phyloP scores from a whole-genome alignment of 2,329 filamentous ascomycete species.

The Simplicillium sp. region DNA sequence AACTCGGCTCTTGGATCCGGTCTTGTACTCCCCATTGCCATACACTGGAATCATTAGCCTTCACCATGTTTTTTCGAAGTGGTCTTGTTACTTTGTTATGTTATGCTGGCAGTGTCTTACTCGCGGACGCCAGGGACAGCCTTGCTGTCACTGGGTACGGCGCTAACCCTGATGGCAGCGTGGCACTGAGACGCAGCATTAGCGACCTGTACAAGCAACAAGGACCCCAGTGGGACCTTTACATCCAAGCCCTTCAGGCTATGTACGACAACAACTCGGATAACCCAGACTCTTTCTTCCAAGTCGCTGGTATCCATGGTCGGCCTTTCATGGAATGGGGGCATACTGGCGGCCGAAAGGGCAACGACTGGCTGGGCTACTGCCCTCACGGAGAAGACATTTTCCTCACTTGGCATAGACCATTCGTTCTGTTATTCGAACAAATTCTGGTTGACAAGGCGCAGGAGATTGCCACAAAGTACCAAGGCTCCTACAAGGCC shows the following conservation, averaged over 20 bases:
- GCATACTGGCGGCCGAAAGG: conserved; percentile 9
- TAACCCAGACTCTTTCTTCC: conserved; percentile 30
- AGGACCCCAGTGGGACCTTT: conserved; percentile 19
- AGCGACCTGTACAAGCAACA: not conserved
- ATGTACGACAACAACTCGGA: conserved; percentile 24
- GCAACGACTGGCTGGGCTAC: conserved; percentile 17
- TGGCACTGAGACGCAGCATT: not conserved
- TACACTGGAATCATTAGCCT: too few species aligned
- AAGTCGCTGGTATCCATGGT: conserved; percentile 24
- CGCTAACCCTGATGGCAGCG: not conserved
- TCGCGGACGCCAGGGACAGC: too few species aligned
- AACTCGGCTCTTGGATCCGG: too few species aligned
- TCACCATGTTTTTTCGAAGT: too few species aligned
- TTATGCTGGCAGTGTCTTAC: too few species aligned
- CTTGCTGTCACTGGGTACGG: not conserved
- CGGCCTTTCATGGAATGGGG: conserved; percentile 20
- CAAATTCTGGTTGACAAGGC: conserved; percentile 32
- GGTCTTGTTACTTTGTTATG: too few species aligned
- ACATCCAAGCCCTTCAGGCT: conserved; percentile 26
- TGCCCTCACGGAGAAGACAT: conserved; percentile 28
- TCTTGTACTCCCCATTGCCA: too few species aligned
- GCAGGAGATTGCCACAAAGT: conserved; percentile 27
- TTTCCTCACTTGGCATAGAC: conserved; percentile 38
- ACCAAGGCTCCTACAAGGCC: conserved; percentile 16
- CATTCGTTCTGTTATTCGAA: conserved; percentile 38